Conservation (phyloP, 176 grass and related monocot species). For the Poa pratensis region DNA sequence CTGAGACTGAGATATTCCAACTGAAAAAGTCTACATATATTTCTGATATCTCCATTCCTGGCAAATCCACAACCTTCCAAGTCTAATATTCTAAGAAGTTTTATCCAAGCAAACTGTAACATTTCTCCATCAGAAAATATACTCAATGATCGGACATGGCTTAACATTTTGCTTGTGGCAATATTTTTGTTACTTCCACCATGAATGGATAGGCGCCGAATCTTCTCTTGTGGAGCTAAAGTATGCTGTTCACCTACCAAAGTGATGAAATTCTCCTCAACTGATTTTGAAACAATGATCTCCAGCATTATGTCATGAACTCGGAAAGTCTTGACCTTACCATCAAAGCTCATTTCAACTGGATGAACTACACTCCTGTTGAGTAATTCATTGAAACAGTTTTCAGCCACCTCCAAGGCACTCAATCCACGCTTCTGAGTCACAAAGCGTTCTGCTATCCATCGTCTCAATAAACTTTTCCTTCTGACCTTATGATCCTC, state of each 20-base stretch:
- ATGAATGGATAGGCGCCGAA: conserved; percentile 43
- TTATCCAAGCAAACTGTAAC: conserved; percentile 42
- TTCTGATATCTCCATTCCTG: conserved; percentile 24
- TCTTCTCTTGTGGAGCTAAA: conserved; percentile 37
- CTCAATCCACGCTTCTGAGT: conserved; percentile 34
- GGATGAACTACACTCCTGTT: conserved; percentile 38
- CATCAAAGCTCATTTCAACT: conserved; percentile 37
- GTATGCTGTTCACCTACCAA: conserved; percentile 22
- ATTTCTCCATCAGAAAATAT: conserved; percentile 40
- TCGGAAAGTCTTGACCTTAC: conserved; percentile 53
- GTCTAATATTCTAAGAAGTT: conserved; percentile 46
- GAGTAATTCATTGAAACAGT: conserved; percentile 40
- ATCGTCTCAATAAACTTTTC: conserved; percentile 44
- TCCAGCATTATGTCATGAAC: conserved; percentile 51
- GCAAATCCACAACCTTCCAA: conserved; percentile 33
- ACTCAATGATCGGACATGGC: conserved; percentile 51
- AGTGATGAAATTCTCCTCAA: conserved; percentile 50
- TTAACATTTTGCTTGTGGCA: conserved; percentile 32
- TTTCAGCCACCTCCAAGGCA: conserved; percentile 41
- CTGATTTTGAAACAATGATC: conserved; percentile 50
- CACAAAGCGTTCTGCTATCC: conserved; percentile 52
- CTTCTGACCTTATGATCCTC: conserved; percentile 45
- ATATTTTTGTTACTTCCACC: conserved; percentile 32
- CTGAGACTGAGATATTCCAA: conserved; percentile 50
- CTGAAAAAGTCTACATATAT: conserved; percentile 40